phyloP scores from a whole-genome alignment of 139 green algal species.

The Helicosporidium sp. region DNA sequence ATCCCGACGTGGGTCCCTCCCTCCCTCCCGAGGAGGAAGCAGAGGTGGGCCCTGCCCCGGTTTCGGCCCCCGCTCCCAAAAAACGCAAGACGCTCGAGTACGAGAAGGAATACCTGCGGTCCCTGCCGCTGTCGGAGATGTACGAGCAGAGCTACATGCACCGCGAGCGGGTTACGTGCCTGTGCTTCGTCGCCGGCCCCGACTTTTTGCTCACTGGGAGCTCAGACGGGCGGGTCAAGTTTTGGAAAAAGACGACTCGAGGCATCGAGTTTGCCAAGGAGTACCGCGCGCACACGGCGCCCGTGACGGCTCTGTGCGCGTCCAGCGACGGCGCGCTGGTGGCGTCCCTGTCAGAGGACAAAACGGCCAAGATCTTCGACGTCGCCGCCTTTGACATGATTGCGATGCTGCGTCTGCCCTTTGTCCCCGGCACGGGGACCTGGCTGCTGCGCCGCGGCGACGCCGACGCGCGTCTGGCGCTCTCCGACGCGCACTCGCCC shows the following conservation, averaged over 20 bases:
- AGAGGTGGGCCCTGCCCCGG: too few species aligned
- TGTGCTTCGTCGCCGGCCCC: constrained; percentile 37
- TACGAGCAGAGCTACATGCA: constrained; percentile 98
- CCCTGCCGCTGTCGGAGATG: constrained; percentile 54
- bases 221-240: constrained; percentile 83
- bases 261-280: constrained; percentile 82
- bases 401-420: constrained; percentile 71
- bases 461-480: constrained; percentile 46
- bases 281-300: constrained; percentile 63
- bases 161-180: constrained; percentile 72
- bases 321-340: constrained; percentile 21
- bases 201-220: constrained; percentile 69
- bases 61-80: too few species aligned
- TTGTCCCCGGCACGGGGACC: constrained; percentile 47
- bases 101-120: constrained; percentile 51
- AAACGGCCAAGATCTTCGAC: constrained; percentile 66
- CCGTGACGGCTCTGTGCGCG: constrained; percentile 36
- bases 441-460: too few species aligned
- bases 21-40: too few species aligned
- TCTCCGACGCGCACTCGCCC: constrained; percentile 52
- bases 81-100: constrained; percentile 62
- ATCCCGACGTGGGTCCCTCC: too few species aligned
- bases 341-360: constrained; percentile 23
- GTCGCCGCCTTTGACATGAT: constrained; percentile 94
- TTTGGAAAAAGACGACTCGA: constrained; percentile 85